phyloP scores from a whole-genome alignment of 495 filamentous ascomycete genomes.

The Cercophora newfieldiana region DNA sequence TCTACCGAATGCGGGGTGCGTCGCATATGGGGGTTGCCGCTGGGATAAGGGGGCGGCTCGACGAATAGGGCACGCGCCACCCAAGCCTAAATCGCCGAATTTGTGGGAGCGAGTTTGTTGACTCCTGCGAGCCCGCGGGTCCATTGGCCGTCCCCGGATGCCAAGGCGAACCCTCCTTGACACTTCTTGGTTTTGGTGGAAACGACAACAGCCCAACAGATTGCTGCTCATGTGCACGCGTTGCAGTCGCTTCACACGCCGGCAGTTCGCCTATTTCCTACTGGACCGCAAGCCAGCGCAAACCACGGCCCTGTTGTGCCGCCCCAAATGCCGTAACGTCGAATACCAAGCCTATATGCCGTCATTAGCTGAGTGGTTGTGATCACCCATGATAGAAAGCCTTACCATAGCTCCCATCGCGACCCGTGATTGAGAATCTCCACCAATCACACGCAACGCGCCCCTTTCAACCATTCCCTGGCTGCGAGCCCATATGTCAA shows the following conservation, averaged over 20 bases:
- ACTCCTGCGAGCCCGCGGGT: neutral
- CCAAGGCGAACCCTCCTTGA: neutral
- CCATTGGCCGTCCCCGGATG: neutral
- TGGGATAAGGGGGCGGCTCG: neutral
- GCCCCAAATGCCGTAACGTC: neutral
- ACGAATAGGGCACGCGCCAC: slow-evolving; percentile 3
- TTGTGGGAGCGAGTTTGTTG: neutral
- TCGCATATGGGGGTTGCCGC: neutral
- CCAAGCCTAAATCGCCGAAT: slow-evolving; percentile 4
- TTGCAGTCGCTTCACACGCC: neutral
- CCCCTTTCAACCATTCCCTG: neutral
- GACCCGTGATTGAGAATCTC: neutral
- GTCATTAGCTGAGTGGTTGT: neutral
- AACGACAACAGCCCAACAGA: neutral
- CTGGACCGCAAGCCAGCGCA: neutral
- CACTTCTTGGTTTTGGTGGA: neutral
- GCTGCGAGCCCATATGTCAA: neutral
- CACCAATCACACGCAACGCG: neutral
- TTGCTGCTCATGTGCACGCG: neutral
- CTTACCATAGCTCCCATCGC: neutral
- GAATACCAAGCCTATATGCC: neutral
- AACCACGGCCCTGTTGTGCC: neutral
- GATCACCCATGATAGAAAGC: neutral
- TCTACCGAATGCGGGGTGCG: slow-evolving; percentile 25
- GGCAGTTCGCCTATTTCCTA: neutral